Evolutionary conservation across 345 rosid genomes (phyloP).

Genomic region (Turnera subulata): DNA sequence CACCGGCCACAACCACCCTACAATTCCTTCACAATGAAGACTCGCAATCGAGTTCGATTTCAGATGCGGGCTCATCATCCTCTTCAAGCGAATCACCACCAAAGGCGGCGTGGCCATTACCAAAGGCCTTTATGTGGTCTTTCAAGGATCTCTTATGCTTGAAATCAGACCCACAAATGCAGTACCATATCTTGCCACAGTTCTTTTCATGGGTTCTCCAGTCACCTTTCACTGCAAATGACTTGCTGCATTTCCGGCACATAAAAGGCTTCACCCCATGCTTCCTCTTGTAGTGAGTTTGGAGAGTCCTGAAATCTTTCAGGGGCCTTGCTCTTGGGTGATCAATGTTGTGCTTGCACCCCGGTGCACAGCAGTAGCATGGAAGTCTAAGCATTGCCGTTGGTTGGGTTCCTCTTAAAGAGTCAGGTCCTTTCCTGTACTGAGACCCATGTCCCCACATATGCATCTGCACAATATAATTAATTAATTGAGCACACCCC

Average conservation of each 20-base stretch:
- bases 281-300: constrained; percentile 81
- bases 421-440: constrained; percentile 81
- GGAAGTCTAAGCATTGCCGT: constrained; percentile 74
- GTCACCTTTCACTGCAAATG: constrained; percentile 77
- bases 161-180: constrained; percentile 73
- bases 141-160: constrained; percentile 77
- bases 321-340: constrained; percentile 77
- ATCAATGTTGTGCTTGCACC: constrained; percentile 71
- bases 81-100: constrained; percentile 42
- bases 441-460: constrained; percentile 97
- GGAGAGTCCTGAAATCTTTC: constrained; percentile 80
- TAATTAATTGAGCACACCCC: not conserved
- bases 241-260: constrained; percentile 68
- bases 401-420: constrained; percentile 69
- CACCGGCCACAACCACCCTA: not conserved
- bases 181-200: constrained; percentile 78
- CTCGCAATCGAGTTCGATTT: constrained; percentile 35
- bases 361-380: constrained; percentile 63
- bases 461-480: constrained; percentile 61
- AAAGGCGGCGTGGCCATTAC: constrained; percentile 57
- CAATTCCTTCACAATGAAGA: not conserved
- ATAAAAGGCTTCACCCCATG: constrained; percentile 67
- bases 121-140: constrained; percentile 77
- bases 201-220: constrained; percentile 93
- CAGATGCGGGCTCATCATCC: constrained; percentile 58